phyloP scores from a whole-genome alignment of 306 rosid genomes.

The Argentina anserina region DNA sequence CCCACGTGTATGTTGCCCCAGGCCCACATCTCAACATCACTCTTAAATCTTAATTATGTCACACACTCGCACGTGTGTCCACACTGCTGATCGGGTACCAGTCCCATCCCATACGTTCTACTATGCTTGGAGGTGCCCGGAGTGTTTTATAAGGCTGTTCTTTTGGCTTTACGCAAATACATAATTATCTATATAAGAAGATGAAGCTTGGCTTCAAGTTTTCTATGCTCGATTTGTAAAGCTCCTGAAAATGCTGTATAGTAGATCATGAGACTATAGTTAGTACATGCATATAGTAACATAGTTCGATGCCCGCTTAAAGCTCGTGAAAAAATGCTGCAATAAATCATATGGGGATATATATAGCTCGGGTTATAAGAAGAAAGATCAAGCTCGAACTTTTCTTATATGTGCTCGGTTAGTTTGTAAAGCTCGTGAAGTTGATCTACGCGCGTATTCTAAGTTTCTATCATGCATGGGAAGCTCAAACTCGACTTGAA shows the following conservation, averaged over 20 bases:
- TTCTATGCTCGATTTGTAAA: neutral
- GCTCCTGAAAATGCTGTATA: no score
- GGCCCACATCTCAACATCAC: conserved; percentile 46
- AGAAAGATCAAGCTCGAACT: neutral
- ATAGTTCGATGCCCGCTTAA: no score
- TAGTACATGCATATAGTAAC: no score
- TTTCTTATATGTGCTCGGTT: neutral
- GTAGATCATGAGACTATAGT: no score
- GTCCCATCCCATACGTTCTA: neutral
- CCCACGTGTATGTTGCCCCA: conserved; percentile 50
- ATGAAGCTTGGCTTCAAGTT: neutral
- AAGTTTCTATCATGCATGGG: no score
- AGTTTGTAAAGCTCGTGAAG: neutral
- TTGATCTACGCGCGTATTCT: no score
- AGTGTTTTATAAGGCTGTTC: no score
- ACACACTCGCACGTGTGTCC: neutral
- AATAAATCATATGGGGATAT: no score
- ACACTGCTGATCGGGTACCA: neutral
- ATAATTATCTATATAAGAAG: no score
- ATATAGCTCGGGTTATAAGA: no score
- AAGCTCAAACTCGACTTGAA: no score
- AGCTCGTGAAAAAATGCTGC: neutral
- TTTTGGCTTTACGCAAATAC: no score
- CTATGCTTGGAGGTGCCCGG: neutral
- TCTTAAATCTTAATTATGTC: conserved; percentile 14